Evolutionary conservation across 768 basidiomycete genomes (phyloP), one percentile per base, ranked within the genome.

Genomic region (Boletales sp.): DNA sequence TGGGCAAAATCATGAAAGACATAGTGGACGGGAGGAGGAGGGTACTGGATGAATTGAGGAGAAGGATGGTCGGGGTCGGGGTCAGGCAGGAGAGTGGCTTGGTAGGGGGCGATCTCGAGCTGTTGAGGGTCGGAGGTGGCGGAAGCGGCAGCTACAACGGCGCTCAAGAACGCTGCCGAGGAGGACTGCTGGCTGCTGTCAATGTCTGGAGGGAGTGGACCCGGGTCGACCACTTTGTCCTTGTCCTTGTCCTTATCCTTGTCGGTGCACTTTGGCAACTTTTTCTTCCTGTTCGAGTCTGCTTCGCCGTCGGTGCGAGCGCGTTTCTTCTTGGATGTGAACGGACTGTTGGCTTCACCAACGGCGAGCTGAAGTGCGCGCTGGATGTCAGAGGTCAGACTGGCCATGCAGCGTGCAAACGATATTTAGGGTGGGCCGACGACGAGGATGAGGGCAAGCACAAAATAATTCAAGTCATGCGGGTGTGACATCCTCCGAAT

Each of bases 141-240:
- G n/a, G 81, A 75, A 4, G 83, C 80, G 6, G 83, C 82, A 30
- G 82, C 82, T 18, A 84, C 81, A 13, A 86, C 79, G 0, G 84
- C 83, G 43, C 80, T 81, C 35, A 86, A 69, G 44, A 86, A 76
- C 8, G 81, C 81, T 15, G 79, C 70, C 4, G 84, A 76, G 4
- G 81, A 76, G 8, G 78, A 69, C 38, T 76, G 72, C 19, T 74
- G 68, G 53, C 66, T 69, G 42, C 72, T 68, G 21, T 55, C 51
- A 61, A 53, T 48, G 32, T 64, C 69, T 27, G 55, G 60, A 12
- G 69, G 65, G 45, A 71, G 71, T 18, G 66, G 48, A 70, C 78
- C 15, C 7, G 12, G 40, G 5, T 51, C 38, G 50, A 62, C 43
- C 37, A 70, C 61, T 64, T 67, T 62, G 45, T 45, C 45, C 9